Evolutionary conservation across 2,329 filamentous ascomycete species (phyloP), one percentile per base, ranked within the genome.

Genomic region (Fusarium staphyleae): DNA sequence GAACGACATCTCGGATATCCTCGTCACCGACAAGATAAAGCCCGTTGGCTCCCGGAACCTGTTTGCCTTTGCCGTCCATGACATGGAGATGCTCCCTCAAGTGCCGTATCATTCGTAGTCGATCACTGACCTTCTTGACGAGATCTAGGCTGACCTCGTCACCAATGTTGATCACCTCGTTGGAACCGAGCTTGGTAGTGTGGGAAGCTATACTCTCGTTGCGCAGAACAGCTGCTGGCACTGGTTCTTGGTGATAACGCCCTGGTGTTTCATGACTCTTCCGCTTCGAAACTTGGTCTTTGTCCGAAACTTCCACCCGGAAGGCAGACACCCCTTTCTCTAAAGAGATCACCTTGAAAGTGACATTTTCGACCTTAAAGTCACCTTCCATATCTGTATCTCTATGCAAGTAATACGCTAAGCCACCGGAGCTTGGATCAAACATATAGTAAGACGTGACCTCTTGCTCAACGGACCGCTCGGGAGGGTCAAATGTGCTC

Each of bases 1-100:
- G 39, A 10, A 69, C 61, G 11, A 66, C 53, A 13, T 67, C 57
- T n/a, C 51, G 54, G 26, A 69, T 66, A 14, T 69, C 66, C 22
- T 54, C 47, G 26, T 64, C 55, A 3, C 53, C 39, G 10, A 69
- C 47, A 9, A 69, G 55, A 43, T 66, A 69, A n/a, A 66, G 33
- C 10, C 52, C 44, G 3, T 47, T 57, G 6, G 52, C 48, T 9
- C 48, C 52, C 4, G 53, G 32, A 6, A 61, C 39, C 22, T 54
- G 28, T 15, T 52, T 52, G 0, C 65, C 60, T 24, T 52, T 33
- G 1, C 42, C 52, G 13, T 63, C 52, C 16, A 57, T 54, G 15
- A 55, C 28, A n/a, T 52, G 47, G 5, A 61, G 34, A n/a, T 65
- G 57, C 12, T 48, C 49, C 33, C 52, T 52, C 16, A 60, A 35